Base-by-base conservation (phyloP, 164 flowering plant species). In the Magnolia changhungtana region DNA sequence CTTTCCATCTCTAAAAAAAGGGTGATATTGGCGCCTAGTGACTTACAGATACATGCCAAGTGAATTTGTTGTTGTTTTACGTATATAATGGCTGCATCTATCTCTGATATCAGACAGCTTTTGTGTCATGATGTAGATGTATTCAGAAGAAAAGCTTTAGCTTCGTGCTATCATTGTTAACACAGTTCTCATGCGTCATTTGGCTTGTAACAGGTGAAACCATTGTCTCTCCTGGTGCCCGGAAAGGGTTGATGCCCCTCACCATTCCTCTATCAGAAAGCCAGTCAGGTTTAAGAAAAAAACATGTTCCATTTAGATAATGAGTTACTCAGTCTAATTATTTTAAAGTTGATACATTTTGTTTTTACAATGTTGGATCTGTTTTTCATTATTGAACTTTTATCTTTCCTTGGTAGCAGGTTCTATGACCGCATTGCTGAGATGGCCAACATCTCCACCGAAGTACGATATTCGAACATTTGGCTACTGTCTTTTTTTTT, bases 391-490 rank as follows among this genome's bases (percentile, higher is more conserved):
- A 31, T 68, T 16, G 20, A 68, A 14, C 23, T 68, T 16, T 7
- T 68, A 29, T 50, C 58, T 29, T 50, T 70, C 55, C 55, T 69
- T 24, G 66, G 64, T 67, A 5, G 29, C 75, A 93, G 98, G 95
- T 82, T 79, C 81, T 80, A 69, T 89, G 73, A 92, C 91, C 83
- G 92, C 97, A 76, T 82, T 95, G 79, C 81, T 95, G 79, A 81
- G 97, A 72, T 93, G 98, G 98, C 98, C 97, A 80, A 91, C 98
- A 69, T 90, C 97, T 77, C 98, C 96, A 19, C 82, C 92, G 59
- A 92, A 90, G 98, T 95, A 85, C 78, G 79, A 13, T 14, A 45
- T 63, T 63, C 5, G 10, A 51, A 19, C 21, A 13, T 24, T 27
- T 14, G 45, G 45, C 45, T 37, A 50, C 63, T 65, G 19, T 51